phyloP scores from a whole-genome alignment of 139 green algal genomes.

The Tetraselmis chui region DNA sequence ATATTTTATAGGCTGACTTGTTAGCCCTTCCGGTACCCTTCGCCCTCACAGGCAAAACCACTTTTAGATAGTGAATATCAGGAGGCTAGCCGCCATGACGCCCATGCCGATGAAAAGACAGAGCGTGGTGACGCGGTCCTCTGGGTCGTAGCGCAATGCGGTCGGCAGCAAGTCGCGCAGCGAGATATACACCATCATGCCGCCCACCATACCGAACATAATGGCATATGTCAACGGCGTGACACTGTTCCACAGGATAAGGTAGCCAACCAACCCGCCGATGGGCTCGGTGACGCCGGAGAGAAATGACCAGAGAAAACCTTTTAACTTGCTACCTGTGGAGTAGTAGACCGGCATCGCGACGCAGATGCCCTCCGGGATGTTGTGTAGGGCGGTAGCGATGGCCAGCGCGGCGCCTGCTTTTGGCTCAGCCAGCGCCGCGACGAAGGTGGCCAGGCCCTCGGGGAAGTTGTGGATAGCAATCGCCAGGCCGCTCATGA shows the following conservation, averaged over 20 bases:
- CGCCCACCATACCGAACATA: no score
- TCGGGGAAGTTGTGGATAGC: slow-evolving; percentile 83
- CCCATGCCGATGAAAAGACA: slow-evolving; percentile 56
- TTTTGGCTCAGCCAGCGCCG: slow-evolving; percentile 33
- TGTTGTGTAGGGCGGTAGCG: slow-evolving; percentile 75
- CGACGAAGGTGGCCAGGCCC: slow-evolving; percentile 62
- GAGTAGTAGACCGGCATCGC: slow-evolving; percentile 90
- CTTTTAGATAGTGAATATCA: no score
- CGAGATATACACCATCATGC: slow-evolving; percentile 63
- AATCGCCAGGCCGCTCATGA: slow-evolving; percentile 73
- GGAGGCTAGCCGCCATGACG: slow-evolving; percentile 54
- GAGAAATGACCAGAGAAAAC: slow-evolving; percentile 58
- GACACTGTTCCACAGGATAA: slow-evolving; percentile 7
- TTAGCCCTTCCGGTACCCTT: no score
- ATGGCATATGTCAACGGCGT: no score
- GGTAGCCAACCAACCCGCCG: slow-evolving; percentile 53
- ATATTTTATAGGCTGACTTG: no score
- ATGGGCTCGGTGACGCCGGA: slow-evolving; percentile 67
- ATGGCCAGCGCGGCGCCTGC: slow-evolving; percentile 56
- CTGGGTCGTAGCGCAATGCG: slow-evolving; percentile 49
- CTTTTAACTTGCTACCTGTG: slow-evolving; percentile 60
- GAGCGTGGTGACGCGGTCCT: slow-evolving; percentile 14
- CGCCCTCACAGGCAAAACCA: no score
- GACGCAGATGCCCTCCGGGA: slow-evolving; percentile 76
- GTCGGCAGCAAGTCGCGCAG: slow-evolving; percentile 61